Evolutionary conservation across 257 asterid species (phyloP).

Genomic region (Leptodermis oblonga): DNA sequence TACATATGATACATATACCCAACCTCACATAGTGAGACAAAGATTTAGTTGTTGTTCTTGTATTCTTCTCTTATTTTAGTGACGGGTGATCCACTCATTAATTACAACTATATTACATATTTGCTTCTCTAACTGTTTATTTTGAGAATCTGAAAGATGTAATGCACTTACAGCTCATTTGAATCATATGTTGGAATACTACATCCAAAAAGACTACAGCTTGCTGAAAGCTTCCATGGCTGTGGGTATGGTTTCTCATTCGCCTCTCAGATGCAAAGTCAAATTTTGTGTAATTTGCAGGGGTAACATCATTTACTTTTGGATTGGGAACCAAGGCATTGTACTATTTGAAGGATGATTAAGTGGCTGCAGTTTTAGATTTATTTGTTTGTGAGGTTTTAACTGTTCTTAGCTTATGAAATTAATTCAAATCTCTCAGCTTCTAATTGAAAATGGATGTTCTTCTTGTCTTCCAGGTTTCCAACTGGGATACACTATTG

Average conservation of each 20-base stretch:
- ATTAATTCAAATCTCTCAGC: not conserved
- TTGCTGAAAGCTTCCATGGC: constrained; percentile 54
- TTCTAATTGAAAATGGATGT: not conserved
- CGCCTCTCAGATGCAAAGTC: not conserved
- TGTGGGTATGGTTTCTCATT: constrained; percentile 52
- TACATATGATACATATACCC: too few species aligned
- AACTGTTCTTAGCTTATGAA: not conserved
- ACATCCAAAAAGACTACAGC: constrained; percentile 49
- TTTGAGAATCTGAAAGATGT: not conserved
- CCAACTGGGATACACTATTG: constrained; percentile 89
- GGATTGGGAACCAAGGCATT: not conserved
- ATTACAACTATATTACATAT: not conserved
- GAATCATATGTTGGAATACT: constrained; percentile 76
- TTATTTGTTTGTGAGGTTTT: too few species aligned
- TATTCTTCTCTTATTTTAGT: too few species aligned
- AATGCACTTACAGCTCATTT: constrained; percentile 75
- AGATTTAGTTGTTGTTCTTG: too few species aligned
- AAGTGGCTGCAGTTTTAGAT: not conserved
- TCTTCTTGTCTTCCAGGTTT: constrained; percentile 48
- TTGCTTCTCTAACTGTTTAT: not conserved
- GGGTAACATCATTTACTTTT: not conserved
- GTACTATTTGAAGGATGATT: not conserved
- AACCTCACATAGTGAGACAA: too few species aligned
- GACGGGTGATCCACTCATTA: too few species aligned
- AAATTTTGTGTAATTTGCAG: too few species aligned